Conservation (phyloP, 1,139 yeast species). For the Magnusiomyces fungicola region DNA sequence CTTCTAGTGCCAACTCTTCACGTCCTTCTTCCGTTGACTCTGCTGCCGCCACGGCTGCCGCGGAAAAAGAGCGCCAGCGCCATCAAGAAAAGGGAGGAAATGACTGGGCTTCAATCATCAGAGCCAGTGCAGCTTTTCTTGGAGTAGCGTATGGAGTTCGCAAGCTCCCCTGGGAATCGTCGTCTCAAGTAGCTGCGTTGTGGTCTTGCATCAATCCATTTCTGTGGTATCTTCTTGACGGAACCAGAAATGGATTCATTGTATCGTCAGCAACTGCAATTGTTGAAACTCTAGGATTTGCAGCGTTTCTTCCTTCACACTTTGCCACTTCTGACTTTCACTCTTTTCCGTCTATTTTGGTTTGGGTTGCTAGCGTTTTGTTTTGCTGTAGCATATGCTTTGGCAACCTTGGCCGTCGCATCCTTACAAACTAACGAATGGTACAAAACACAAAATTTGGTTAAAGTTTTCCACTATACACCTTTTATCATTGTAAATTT, state of each 20-base stretch:
- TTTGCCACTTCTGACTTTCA: conserved; percentile 18
- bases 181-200: conserved; percentile 64
- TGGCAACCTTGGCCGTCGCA: conserved; percentile 63
- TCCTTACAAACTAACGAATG: conserved; percentile 18
- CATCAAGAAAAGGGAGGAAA: conserved; percentile 24
- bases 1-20: not conserved
- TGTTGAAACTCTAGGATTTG: conserved; percentile 27
- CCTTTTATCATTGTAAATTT: no score
- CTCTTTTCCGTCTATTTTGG: conserved; percentile 24
- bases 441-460: no score
- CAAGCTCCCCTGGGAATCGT: conserved; percentile 70
- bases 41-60: not conserved
- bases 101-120: conserved; percentile 41
- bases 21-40: not conserved
- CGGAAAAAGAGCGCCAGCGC: conserved; percentile 14
- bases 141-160: conserved; percentile 82
- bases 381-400: conserved; percentile 63
- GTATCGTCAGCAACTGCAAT: conserved; percentile 29
- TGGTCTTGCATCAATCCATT: conserved; percentile 75
- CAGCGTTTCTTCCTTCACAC: conserved; percentile 27
- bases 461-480: no score
- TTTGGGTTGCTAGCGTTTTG: conserved; percentile 54
- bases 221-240: conserved; percentile 74
- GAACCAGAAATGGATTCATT: conserved; percentile 57
- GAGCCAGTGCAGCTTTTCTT: conserved; percentile 67